A percentile compares a stretch with the other conserved stretches of the same genome.
phyloP scores from a whole-genome alignment of 805 yeast species.

The Jamesozyma lodderae region DNA sequence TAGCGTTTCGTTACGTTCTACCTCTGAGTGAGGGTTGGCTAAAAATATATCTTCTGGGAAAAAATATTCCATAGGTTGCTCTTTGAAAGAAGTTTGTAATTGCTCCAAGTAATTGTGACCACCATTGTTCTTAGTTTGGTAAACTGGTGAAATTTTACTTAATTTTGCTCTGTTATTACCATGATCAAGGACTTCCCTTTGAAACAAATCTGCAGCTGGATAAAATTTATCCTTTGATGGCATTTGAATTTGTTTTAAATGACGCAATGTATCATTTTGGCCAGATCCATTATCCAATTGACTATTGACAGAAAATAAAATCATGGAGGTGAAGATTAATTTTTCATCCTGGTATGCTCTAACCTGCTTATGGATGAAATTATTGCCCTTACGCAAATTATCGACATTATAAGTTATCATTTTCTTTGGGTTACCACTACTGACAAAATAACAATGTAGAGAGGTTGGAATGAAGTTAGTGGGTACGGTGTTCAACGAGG shows the following conservation, averaged over 20 bases:
- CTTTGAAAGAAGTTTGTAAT: slow-evolving; percentile 28
- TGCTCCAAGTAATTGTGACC: slow-evolving; percentile 5
- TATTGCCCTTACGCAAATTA: slow-evolving; percentile 43
- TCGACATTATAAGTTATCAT: slow-evolving; percentile 48
- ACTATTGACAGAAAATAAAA: slow-evolving; percentile 36
- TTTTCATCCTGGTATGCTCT: slow-evolving; percentile 45
- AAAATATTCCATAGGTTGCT: slow-evolving; percentile 28
- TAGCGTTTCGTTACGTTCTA: slow-evolving; percentile 10
- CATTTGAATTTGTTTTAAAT: slow-evolving; percentile 13
- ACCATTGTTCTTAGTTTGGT: neutral
- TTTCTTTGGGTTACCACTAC: slow-evolving; percentile 40
- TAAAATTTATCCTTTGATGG: slow-evolving; percentile 19
- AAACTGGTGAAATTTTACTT: neutral
- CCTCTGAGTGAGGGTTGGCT: slow-evolving; percentile 14
- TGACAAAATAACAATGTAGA: slow-evolving; percentile 52
- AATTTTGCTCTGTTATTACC: neutral
- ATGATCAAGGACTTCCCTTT: slow-evolving; percentile 11
- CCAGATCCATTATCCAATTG: neutral
- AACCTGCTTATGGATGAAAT: slow-evolving; percentile 45
- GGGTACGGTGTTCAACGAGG: slow-evolving; percentile 47
- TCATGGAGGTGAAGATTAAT: slow-evolving; percentile 43
- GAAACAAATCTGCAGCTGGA: slow-evolving; percentile 16
- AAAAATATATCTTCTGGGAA: slow-evolving; percentile 32
- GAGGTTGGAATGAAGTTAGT: slow-evolving; percentile 45
- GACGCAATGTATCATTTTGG: slow-evolving; percentile 11